These are phyloP conservation scores for Podospora didyma DNA, from an alignment of 495 filamentous ascomycete genomes.

Conservation along the genomic window DNA sequence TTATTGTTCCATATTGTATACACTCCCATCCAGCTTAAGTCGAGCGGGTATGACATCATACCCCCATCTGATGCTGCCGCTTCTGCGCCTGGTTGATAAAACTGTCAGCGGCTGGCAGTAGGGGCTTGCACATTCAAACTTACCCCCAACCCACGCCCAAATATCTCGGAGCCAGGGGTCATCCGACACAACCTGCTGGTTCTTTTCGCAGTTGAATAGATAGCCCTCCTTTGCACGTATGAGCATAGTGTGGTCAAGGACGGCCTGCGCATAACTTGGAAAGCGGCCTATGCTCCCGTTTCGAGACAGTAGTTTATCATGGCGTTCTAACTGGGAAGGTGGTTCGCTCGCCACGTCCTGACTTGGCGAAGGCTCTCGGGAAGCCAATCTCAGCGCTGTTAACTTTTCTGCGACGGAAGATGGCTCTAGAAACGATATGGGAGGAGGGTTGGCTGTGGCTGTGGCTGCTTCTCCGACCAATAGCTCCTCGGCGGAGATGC, in stretches of 20 bases:
- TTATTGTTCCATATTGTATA: constrained; percentile 74
- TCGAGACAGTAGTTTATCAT: constrained; percentile 44
- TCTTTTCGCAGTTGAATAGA: constrained; percentile 66
- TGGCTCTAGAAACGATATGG: constrained; percentile 25
- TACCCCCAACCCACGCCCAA: constrained; percentile 75
- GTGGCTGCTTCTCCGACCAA: constrained; percentile 24
- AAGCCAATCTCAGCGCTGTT: constrained; percentile 29
- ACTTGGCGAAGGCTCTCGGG: constrained; percentile 13
- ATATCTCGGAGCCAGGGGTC: constrained; percentile 71
- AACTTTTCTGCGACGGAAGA: constrained; percentile 38
- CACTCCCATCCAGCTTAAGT: constrained; percentile 84
- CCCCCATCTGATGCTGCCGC: constrained; percentile 59
- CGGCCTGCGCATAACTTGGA: constrained; percentile 32
- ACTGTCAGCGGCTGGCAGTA: not conserved
- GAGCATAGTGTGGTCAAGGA: constrained; percentile 43
- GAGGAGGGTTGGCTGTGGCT: constrained; percentile 13
- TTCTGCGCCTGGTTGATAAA: constrained; percentile 54
- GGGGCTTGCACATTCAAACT: constrained; percentile 18
- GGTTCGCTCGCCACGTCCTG: constrained; percentile 9
- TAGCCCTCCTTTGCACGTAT: constrained; percentile 67
- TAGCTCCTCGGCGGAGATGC: constrained; percentile 17
- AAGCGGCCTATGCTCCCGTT: constrained; percentile 38
- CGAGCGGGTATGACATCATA: constrained; percentile 71
- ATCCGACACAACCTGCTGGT: constrained; percentile 62
- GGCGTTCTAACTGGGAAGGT: constrained; percentile 37